Conservation (phyloP, 2,329 filamentous ascomycete genomes). For the Colletotrichum theobromicola region DNA sequence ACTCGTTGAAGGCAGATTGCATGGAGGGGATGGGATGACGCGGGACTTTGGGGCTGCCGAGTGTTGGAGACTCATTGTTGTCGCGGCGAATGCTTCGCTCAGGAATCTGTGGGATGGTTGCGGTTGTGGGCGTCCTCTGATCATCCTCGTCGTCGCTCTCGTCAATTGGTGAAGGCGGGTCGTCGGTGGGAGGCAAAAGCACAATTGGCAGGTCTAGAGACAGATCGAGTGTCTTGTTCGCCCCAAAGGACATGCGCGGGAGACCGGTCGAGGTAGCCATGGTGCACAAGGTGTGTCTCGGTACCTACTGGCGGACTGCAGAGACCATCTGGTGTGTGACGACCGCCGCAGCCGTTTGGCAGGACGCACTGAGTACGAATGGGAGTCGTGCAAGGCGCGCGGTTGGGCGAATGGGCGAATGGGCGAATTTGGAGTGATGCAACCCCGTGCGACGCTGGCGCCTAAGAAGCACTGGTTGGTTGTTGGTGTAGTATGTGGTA, state of each 20-base stretch:
- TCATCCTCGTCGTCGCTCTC: slow-evolving; percentile 18
- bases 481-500: not conserved
- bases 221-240: slow-evolving; percentile 18
- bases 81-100: slow-evolving; percentile 8
- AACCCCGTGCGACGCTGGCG: slow-evolving; percentile 14
- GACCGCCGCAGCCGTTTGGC: slow-evolving; percentile 10
- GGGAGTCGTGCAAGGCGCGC: slow-evolving; percentile 1
- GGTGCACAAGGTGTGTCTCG: slow-evolving; percentile 10
- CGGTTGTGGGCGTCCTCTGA: slow-evolving; percentile 20
- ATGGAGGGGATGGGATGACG: slow-evolving; percentile 76
- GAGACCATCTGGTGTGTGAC: slow-evolving; percentile 17
- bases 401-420: no score
- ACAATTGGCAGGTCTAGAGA: slow-evolving; percentile 20
- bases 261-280: slow-evolving; percentile 22
- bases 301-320: not conserved
- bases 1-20: slow-evolving; percentile 85
- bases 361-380: not conserved
- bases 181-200: slow-evolving; percentile 18
- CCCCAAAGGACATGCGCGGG: slow-evolving; percentile 23
- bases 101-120: slow-evolving; percentile 14
- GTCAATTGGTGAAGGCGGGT: not conserved
- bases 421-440: not conserved
- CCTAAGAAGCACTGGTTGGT: not conserved
- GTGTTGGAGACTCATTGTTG: slow-evolving; percentile 9
- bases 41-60: slow-evolving; percentile 33